Base-by-base conservation (phyloP, 768 basidiomycete species). In the Lactarius indigo region DNA sequence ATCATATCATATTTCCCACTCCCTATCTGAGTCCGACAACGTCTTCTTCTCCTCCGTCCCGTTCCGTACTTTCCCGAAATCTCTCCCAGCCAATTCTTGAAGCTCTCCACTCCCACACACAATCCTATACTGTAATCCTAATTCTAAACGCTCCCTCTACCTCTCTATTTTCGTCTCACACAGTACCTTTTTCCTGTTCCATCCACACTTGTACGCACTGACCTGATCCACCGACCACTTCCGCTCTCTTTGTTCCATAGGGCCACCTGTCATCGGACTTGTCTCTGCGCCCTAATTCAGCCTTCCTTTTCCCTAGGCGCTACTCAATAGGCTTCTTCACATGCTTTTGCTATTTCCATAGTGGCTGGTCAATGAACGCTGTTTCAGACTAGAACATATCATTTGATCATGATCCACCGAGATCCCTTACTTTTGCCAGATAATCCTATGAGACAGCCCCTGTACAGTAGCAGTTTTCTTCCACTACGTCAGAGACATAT, bases 261-360 rank as follows among this genome's bases (percentile, higher is more conserved):
- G 23, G 18, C 41, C 17, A 33, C 57, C 57, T 8, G 39, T 20
- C 52, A 56, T 65, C 64, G 64, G 64, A 65, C 59, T 65, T 65
- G 54, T 61, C 54, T 61, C 50, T 42, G 54, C 64, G 59, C 64
- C 64, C 64, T 39, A 23, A 28, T 50, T 8, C 44, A 39, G 23
- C 8, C 26, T 35, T 28, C 57, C 26, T 30, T 41, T 54, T 39
- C 33, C 33, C 23, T 35, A 20, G 7, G 33, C 57, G 31, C 33
- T 57, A 28, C 54, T 18, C 2, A 10, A 57, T 33, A 26, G 50
- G 26, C 26, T 52, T 52, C 56, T 57, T 57, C 56, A 57, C 56
- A 57, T 57, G 56, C 30, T 57, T 57, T 35, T 35, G 20, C 10
- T 2, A 56, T 56, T 35, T 33, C 56, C 30, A 30, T 33, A 31